Evolutionary conservation across 768 basidiomycete genomes (phyloP), one percentile per base, ranked within the genome.

Genomic region (Mycena haematopus): DNA sequence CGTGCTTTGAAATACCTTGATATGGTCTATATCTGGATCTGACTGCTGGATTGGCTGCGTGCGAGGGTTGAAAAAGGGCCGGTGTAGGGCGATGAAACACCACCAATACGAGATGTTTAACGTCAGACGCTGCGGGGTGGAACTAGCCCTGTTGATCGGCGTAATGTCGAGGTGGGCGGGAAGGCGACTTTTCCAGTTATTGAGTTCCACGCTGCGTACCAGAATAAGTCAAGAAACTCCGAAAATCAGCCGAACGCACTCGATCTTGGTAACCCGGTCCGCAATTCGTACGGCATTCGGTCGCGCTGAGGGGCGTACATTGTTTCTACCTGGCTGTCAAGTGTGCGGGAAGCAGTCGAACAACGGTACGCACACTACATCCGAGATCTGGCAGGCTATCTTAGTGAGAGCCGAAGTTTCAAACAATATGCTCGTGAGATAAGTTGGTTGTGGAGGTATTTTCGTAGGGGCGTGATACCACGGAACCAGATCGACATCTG

Each of bases 91-190:
- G 27, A 80, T 78, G 31, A 73, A 68, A 29, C 73, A 63, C 73
- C 78, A 79, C 69, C 75, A 74, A 57, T 75, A 77, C 35, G 70
- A 60, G 50, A 71, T 64, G 58, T 80, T 76, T 47, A 80, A 67
- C 69, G 73, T 74, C 27, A 79, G 68, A 40, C 58, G n/a, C 70
- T 69, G 62, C 73, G 77, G n/a, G 66, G 76, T 65, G 6, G 68
- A 65, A 9, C 71, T 29, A 65, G 17, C 67, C 65, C 36, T 69
- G 65, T 45, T 72, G 67, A 11, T 72, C 58, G 6, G 71, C 54
- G 22, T 74, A 68, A 76, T 65, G 33, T 77, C 71, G 52, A 75
- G 69, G 56, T 74, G 71, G 11, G 70, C 11, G 13, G 62, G 27
- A 67, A 70, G 50, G 2, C 46, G 46, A 29, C 73, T 71, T 56